Percentiles rank a stretch among this genome's conserved stretches.
phyloP scores from a whole-genome alignment of 768 basidiomycete genomes.

The Hydnomerulius pinastri region DNA sequence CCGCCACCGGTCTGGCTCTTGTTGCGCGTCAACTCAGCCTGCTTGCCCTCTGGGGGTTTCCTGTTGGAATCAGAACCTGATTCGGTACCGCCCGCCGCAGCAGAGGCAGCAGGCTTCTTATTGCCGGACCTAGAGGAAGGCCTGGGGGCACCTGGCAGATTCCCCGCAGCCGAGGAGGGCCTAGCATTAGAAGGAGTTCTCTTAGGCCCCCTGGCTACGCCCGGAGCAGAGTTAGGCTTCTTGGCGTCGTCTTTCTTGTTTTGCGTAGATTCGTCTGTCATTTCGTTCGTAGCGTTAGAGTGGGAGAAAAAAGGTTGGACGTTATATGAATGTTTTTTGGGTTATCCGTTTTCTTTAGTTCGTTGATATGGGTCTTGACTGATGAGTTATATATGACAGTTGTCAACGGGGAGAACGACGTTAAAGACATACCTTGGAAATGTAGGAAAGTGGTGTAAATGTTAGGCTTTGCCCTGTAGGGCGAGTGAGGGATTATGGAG shows the following conservation, averaged over 20 bases:
- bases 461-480: conserved; percentile 87
- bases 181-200: conserved; percentile 51
- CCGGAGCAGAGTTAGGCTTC: conserved; percentile 51
- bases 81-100: conserved; percentile 47
- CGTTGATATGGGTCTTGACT: conserved; percentile 20
- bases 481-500: conserved; percentile 71
- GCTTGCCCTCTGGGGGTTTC: conserved; percentile 57
- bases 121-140: conserved; percentile 69
- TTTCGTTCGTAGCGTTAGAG: conserved; percentile 73
- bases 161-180: conserved; percentile 43
- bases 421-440: conserved; percentile 42
- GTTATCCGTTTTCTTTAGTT: conserved; percentile 50
- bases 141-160: conserved; percentile 47
- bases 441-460: conserved; percentile 44
- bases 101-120: conserved; percentile 48
- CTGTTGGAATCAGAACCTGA: conserved; percentile 75
- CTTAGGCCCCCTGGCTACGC: conserved; percentile 57
- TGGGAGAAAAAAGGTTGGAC: conserved; percentile 34
- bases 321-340: conserved; percentile 43
- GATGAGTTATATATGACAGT: conserved; percentile 14
- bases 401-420: conserved; percentile 10
- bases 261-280: conserved; percentile 76
- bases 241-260: conserved; percentile 71
- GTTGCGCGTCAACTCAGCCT: conserved; percentile 52
- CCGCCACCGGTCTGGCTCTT: conserved; percentile 51